phyloP scores from a whole-genome alignment of 2,329 filamentous ascomycete species.

The Fusarium algeriense region DNA sequence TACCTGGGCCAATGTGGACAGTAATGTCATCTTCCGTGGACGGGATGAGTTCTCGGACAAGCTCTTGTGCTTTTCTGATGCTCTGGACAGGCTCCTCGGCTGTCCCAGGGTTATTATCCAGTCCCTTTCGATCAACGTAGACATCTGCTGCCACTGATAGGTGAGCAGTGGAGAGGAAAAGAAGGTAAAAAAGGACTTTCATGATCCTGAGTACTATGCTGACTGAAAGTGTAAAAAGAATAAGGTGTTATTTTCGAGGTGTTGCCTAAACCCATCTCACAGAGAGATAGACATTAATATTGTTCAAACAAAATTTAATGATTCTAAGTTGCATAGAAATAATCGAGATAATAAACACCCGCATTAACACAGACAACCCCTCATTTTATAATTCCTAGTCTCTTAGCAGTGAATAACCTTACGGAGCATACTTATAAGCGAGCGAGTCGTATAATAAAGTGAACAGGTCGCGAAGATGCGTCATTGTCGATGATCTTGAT shows the following conservation, averaged over 20 bases:
- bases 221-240: no score
- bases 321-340: not conserved
- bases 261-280: no score
- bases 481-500: not conserved
- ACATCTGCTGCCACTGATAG: not conserved
- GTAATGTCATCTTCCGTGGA: not conserved
- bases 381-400: not conserved
- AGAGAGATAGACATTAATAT: no score
- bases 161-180: not conserved
- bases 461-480: not conserved
- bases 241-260: no score
- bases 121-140: not conserved
- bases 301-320: no score
- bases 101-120: not conserved
- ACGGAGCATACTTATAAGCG: not conserved
- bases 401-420: not conserved
- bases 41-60: not conserved
- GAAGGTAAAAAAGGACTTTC: not conserved
- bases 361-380: not conserved
- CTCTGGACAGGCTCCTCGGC: not conserved
- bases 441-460: not conserved
- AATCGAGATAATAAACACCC: not conserved
- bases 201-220: not conserved
- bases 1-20: slow-evolving; percentile 1
- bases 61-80: not conserved